Conservation (phyloP, 305 asterid species). For the Stenogyne calaminthoides region DNA sequence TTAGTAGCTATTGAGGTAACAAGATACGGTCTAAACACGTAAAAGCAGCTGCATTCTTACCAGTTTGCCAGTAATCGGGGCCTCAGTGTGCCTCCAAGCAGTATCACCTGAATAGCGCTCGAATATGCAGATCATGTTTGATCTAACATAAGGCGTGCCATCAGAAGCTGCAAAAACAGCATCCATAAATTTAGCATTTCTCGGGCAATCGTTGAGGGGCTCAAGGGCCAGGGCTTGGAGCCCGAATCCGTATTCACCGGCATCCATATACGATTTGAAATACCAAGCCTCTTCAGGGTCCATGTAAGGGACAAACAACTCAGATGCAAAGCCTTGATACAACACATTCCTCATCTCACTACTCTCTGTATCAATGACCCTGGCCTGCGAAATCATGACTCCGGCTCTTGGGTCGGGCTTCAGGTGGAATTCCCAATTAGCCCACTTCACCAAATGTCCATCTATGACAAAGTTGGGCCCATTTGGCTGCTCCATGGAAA, state of each 20-base stretch:
- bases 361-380: constrained; percentile 55
- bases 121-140: constrained; percentile 63
- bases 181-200: constrained; percentile 62
- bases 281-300: constrained; percentile 75
- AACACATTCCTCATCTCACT: constrained; percentile 62
- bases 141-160: constrained; percentile 58
- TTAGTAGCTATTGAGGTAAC: not conserved
- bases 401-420: constrained; percentile 74
- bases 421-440: constrained; percentile 75
- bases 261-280: constrained; percentile 78
- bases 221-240: constrained; percentile 59
- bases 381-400: constrained; percentile 62
- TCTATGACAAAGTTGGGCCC: constrained; percentile 70
- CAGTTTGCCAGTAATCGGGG: constrained; percentile 39
- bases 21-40: not conserved
- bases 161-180: constrained; percentile 65
- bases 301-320: constrained; percentile 80
- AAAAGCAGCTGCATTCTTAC: constrained; percentile 27
- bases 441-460: constrained; percentile 73
- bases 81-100: constrained; percentile 76
- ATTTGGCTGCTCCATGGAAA: constrained; percentile 68
- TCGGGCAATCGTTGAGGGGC: constrained; percentile 76
- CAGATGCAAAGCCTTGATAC: constrained; percentile 77
- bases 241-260: constrained; percentile 77
- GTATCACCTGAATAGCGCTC: constrained; percentile 71